phyloP scores from a whole-genome alignment of 1,139 yeast genomes.

The Candida gigantensis region DNA sequence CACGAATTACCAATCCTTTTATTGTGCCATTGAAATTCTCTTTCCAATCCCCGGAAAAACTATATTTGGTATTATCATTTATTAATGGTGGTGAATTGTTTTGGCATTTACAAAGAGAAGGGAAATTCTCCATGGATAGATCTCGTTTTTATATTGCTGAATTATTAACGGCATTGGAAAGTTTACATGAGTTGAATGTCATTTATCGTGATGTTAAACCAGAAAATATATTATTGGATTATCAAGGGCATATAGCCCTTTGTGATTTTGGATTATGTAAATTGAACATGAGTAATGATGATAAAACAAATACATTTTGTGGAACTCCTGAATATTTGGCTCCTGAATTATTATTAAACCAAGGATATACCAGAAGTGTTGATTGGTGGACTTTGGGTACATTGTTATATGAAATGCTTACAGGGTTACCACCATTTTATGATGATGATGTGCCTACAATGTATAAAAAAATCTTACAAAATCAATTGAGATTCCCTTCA shows the following conservation, averaged over 20 bases:
- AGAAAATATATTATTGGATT: slow-evolving; percentile 88
- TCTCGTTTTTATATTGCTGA: slow-evolving; percentile 94
- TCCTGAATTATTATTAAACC: slow-evolving; percentile 87
- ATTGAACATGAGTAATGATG: slow-evolving; percentile 85
- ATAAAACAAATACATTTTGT: slow-evolving; percentile 91
- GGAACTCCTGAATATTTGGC: slow-evolving; percentile 97
- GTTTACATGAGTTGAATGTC: slow-evolving; percentile 85
- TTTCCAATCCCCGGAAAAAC: slow-evolving; percentile 93
- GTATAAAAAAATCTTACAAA: slow-evolving; percentile 91
- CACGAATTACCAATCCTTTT: slow-evolving; percentile 93
- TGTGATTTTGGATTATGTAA: slow-evolving; percentile 98
- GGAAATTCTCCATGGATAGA: slow-evolving; percentile 84
- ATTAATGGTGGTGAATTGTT: slow-evolving; percentile 97
- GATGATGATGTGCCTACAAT: slow-evolving; percentile 92
- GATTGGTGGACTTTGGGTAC: slow-evolving; percentile 99
- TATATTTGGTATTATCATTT: slow-evolving; percentile 86
- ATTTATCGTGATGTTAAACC: slow-evolving; percentile 95
- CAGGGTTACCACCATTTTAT: slow-evolving; percentile 94
- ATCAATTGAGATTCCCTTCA: slow-evolving; percentile 85
- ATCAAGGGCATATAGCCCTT: slow-evolving; percentile 95
- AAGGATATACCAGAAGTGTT: slow-evolving; percentile 92
- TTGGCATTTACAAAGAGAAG: slow-evolving; percentile 90
- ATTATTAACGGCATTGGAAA: slow-evolving; percentile 86
- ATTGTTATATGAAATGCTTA: slow-evolving; percentile 89
- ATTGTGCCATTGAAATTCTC: slow-evolving; percentile 96